These are phyloP conservation scores for Silene uniflora DNA, from an alignment of 148 eudicot species.

Conservation along the genomic window DNA sequence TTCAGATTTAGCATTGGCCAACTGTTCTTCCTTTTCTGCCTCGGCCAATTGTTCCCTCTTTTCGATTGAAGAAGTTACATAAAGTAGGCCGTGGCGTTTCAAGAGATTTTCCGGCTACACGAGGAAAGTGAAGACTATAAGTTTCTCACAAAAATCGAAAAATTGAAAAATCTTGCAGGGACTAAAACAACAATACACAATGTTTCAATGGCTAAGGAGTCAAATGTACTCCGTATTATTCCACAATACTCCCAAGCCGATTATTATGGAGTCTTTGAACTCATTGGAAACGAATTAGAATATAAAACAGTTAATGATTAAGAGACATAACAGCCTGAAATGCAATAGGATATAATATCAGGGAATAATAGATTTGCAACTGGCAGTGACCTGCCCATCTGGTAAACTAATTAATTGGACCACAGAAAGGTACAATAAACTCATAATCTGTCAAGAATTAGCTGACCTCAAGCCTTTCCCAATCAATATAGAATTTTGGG, in stretches of 20 bases:
- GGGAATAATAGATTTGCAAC: background rate
- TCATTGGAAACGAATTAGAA: background rate
- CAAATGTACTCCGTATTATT: too few species aligned
- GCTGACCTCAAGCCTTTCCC: too few species aligned
- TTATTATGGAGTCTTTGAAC: background rate
- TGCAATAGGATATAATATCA: background rate
- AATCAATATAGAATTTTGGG: too few species aligned
- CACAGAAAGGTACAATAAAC: too few species aligned
- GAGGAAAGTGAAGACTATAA: slow-evolving; percentile 5
- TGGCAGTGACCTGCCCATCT: background rate
- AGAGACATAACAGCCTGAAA: slow-evolving; percentile 4
- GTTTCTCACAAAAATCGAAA: background rate
- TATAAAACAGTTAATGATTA: slow-evolving; percentile 14
- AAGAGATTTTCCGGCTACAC: slow-evolving; percentile 61
- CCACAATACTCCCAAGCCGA: background rate
- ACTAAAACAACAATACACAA: background rate
- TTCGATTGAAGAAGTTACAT: slow-evolving; percentile 77
- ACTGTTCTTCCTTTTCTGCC: slow-evolving; percentile 44
- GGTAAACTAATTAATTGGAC: slow-evolving; percentile 9
- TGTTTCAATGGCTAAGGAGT: too few species aligned
- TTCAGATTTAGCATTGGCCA: slow-evolving; percentile 25
- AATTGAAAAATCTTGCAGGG: background rate
- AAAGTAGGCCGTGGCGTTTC: slow-evolving; percentile 50
- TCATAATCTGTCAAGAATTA: too few species aligned
- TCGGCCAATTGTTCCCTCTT: slow-evolving; percentile 54